Evolutionary conservation across 805 yeast species (phyloP).

Genomic region (Kuraishia cidri): DNA sequence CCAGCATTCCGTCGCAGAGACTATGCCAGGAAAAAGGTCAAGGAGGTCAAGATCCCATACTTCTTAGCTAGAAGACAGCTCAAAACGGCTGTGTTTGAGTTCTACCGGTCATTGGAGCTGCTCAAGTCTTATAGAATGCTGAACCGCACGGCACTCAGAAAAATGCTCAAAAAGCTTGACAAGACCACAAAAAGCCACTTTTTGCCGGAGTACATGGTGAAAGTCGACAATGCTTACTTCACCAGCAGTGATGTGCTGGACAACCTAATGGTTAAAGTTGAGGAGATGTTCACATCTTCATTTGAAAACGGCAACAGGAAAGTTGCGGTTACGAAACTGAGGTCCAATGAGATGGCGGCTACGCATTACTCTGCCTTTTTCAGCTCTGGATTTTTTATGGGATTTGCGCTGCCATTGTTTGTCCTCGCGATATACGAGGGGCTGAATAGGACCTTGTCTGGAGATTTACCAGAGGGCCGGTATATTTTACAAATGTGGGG

Average conservation of each 20-base stretch:
- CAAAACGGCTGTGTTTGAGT: constrained; percentile 61
- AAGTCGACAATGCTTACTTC: constrained; percentile 50
- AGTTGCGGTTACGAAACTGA: constrained; percentile 60
- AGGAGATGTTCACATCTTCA: constrained; percentile 54
- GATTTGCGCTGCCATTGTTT: constrained; percentile 65
- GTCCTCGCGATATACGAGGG: constrained; percentile 42
- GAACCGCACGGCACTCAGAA: constrained; percentile 84
- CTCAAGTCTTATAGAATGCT: constrained; percentile 62
- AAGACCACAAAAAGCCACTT: constrained; percentile 46
- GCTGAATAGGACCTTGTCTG: constrained; percentile 22
- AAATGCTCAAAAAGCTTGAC: constrained; percentile 85
- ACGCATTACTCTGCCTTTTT: constrained; percentile 42
- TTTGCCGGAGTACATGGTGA: constrained; percentile 42
- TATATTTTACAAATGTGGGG: constrained; percentile 84
- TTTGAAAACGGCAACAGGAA: constrained; percentile 70
- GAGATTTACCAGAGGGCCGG: constrained; percentile 42
- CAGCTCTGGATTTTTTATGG: constrained; percentile 58
- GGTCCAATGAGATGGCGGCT: constrained; percentile 30
- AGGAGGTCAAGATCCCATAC: constrained; percentile 37
- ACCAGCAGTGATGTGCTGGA: constrained; percentile 61
- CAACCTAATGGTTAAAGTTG: constrained; percentile 50
- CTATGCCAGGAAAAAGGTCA: constrained; percentile 25
- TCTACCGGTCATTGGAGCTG: constrained; percentile 64
- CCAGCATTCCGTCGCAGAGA: constrained; percentile 35
- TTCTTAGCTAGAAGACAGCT: constrained; percentile 58